Evolutionary conservation across 257 asterid species (phyloP).

Genomic region (Solanum pinnatisectum): DNA sequence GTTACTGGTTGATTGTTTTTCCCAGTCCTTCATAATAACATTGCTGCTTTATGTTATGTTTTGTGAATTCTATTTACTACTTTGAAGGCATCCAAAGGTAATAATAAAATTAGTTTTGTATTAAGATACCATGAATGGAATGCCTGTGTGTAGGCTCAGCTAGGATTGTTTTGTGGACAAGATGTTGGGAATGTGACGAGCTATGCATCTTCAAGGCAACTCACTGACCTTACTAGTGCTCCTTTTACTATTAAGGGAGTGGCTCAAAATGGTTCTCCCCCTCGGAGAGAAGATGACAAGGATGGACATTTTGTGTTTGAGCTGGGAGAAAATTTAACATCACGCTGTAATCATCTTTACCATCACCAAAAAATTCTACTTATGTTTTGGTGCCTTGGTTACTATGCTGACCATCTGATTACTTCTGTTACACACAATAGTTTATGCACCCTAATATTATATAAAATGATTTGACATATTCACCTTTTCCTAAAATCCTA

Average conservation of each 20-base stretch:
- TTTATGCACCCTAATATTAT: not conserved
- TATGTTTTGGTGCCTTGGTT: not conserved
- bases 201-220: slow-evolving; percentile 59
- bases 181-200: slow-evolving; percentile 77
- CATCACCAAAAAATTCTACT: slow-evolving; percentile 20
- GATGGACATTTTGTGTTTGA: slow-evolving; percentile 96
- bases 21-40: not conserved
- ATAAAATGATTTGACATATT: not conserved
- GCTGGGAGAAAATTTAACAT: slow-evolving; percentile 93
- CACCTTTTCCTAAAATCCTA: not conserved
- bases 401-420: not conserved
- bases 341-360: slow-evolving; percentile 85
- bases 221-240: slow-evolving; percentile 44
- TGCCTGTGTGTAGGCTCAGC: slow-evolving; percentile 98
- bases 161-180: slow-evolving; percentile 81
- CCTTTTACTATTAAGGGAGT: slow-evolving; percentile 58
- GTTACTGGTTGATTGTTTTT: not conserved
- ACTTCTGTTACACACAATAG: not conserved
- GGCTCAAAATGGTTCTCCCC: slow-evolving; percentile 77
- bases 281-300: slow-evolving; percentile 86
- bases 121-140: slow-evolving; percentile 54
- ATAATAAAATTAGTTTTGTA: slow-evolving; percentile 17
- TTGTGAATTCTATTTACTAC: not conserved
- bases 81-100: slow-evolving; percentile 24
- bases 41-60: not conserved